These are phyloP conservation scores for Lichenothelia convexa DNA, from an alignment of 495 filamentous ascomycete species.

Conservation along the genomic window DNA sequence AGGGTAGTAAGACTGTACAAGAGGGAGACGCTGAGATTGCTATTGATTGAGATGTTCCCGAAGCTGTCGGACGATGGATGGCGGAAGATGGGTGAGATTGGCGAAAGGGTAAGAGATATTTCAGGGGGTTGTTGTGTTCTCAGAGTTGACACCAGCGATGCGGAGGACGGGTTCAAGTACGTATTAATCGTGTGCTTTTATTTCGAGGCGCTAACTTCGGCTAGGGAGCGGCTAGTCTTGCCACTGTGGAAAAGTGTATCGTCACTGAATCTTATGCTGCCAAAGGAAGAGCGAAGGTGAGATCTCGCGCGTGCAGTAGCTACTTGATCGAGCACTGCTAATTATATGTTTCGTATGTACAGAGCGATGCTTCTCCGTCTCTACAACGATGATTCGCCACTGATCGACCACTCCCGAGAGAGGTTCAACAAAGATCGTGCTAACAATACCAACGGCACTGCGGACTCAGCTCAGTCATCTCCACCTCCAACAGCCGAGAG, in stretches of 20 bases:
- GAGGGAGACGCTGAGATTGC: constrained; percentile 52
- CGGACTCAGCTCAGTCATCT: background rate
- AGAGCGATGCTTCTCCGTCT: constrained; percentile 73
- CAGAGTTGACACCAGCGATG: constrained; percentile 50
- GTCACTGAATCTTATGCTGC: constrained; percentile 85
- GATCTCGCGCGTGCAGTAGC: background rate
- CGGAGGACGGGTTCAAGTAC: constrained; percentile 49
- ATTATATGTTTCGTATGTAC: too few species aligned
- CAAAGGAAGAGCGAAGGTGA: constrained; percentile 70
- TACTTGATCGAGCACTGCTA: constrained; percentile 12
- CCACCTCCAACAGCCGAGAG: background rate
- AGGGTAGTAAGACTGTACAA: constrained; percentile 56
- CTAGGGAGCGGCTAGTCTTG: constrained; percentile 59
- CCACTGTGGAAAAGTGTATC: constrained; percentile 82
- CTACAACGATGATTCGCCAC: constrained; percentile 65
- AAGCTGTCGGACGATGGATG: constrained; percentile 50
- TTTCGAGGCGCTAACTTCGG: constrained; percentile 1
- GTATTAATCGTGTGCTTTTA: constrained; percentile 4
- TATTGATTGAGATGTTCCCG: constrained; percentile 91
- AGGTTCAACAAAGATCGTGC: background rate
- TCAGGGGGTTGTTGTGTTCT: constrained; percentile 86
- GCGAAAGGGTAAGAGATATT: constrained; percentile 58
- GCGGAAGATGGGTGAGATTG: constrained; percentile 69
- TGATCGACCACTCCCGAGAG: constrained; percentile 30
- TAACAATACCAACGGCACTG: too few species aligned